phyloP scores from a whole-genome alignment of 106 monocot genomes.

The Dioscorea dumetorum region DNA sequence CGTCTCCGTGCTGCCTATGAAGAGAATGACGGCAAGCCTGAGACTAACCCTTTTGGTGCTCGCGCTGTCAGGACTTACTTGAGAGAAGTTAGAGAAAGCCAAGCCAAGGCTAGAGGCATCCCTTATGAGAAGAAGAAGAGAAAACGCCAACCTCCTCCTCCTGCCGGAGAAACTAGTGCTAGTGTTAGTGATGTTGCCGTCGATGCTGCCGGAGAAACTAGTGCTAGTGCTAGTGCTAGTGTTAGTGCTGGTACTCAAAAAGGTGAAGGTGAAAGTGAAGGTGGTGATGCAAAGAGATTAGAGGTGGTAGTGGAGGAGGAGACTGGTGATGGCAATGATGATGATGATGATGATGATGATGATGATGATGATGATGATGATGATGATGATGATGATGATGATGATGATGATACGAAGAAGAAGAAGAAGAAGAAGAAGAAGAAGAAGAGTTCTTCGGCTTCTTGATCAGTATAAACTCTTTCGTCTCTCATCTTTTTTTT shows the following conservation, averaged over 20 bases:
- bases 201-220: not conserved
- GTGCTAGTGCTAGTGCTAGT: not conserved
- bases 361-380: no score
- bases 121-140: not conserved
- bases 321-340: not conserved
- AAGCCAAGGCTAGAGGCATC: conserved; percentile 5
- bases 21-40: conserved; percentile 21
- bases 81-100: conserved; percentile 6
- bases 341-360: no score
- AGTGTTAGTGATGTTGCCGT: not conserved
- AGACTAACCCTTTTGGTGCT: not conserved
- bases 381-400: no score
- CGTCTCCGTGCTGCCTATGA: conserved; percentile 47
- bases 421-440: no score
- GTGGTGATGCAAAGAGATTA: not conserved
- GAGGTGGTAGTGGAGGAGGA: not conserved
- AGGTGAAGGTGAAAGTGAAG: not conserved
- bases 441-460: not conserved
- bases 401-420: no score
- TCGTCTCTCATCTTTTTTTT: not conserved
- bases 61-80: not conserved
- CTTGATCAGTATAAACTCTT: not conserved
- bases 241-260: not conserved
- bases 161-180: not conserved
- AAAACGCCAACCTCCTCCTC: not conserved